Evolutionary conservation across 2,329 filamentous ascomycete genomes (phyloP), one percentile per base, ranked within the genome.

Genomic region (Chaetothyriales sp.): DNA sequence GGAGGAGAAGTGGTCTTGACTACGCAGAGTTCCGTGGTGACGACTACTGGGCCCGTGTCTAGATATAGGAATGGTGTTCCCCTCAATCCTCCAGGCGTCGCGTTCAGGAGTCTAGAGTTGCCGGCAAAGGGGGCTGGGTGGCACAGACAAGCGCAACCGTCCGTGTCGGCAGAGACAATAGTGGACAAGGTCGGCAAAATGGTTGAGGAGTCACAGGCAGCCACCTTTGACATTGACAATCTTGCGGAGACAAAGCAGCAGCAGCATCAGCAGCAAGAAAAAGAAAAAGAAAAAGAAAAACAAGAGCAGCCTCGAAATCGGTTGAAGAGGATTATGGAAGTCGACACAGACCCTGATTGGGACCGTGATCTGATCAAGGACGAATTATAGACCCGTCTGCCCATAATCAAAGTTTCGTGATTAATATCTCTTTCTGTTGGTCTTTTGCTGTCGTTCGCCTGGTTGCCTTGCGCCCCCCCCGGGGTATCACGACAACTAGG

Each of bases 251-350:
- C 59, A 42, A 54, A 59, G 22, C 56, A 59, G 46, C 64, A 68
- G 45, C 66, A 67, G 45, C 66, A 68, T 44, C 66, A 67, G 45
- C 66, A 25, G 6, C 22, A 25, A 6, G 6, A 6, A 25, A 6
- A 25, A 25, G 22, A 25, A 25, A 6, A 25, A 6, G 22, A 25
- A 25, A 3, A 25, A 3, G 22, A 25, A 25, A 6, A 25, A 25
- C 22, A 25, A 46, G 66, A 67, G 46, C 58, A 65, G 32, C 66
- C 68, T 32, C 63, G 65, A 20, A 74, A 74, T 57, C 60, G 70
- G 7, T 71, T 72, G 58, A 74, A 74, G 59, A 60, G 71, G 51
- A 73, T 72, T 69, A 72, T 66, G 59, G 70, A 73, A 43, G 47
- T 59, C 50, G 69, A 68, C 45, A 58, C 64, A 42, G 58, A 65